phyloP scores from a whole-genome alignment of 768 basidiomycete genomes.

The Boletus reticulatus region DNA sequence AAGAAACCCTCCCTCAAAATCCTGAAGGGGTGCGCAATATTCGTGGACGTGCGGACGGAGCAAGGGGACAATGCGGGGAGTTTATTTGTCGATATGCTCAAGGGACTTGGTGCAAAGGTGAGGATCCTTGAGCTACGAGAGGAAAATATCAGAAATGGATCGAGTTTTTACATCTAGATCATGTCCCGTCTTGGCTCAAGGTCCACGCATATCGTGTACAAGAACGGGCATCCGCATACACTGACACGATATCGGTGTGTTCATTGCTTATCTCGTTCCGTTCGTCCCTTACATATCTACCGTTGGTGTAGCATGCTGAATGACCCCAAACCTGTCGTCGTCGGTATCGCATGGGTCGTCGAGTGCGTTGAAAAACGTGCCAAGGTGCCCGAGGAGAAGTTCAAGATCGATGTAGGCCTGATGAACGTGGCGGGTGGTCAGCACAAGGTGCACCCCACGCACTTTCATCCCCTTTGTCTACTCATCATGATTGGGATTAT shows the following conservation, averaged over 20 bases:
- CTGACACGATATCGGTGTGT: conserved; percentile 66
- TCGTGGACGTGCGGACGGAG: conserved; percentile 76
- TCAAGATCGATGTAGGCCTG: conserved; percentile 59
- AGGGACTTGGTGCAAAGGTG: conserved; percentile 78
- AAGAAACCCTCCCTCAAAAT: conserved; percentile 43
- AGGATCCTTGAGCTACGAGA: conserved; percentile 13
- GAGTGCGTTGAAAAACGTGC: conserved; percentile 72
- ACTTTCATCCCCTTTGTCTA: not conserved
- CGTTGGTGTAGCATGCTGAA: conserved; percentile 47
- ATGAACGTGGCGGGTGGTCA: conserved; percentile 56
- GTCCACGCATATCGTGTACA: conserved; percentile 84
- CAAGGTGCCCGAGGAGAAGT: conserved; percentile 62
- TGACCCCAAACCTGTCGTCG: conserved; percentile 69
- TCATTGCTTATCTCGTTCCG: not conserved
- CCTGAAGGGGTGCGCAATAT: conserved; percentile 72
- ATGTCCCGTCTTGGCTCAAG: conserved; percentile 63
- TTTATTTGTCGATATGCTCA: conserved; percentile 82
- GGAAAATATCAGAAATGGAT: not conserved
- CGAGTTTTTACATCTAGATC: conserved; percentile 39
- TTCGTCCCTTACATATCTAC: not conserved
- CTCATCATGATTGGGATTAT: not conserved
- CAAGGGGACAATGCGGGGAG: conserved; percentile 80
- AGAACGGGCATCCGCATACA: conserved; percentile 77
- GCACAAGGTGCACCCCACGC: conserved; percentile 51
- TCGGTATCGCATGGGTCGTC: conserved; percentile 91